Conservation (phyloP, 176 grass and related monocot genomes). For the Juncus inflexus region DNA sequence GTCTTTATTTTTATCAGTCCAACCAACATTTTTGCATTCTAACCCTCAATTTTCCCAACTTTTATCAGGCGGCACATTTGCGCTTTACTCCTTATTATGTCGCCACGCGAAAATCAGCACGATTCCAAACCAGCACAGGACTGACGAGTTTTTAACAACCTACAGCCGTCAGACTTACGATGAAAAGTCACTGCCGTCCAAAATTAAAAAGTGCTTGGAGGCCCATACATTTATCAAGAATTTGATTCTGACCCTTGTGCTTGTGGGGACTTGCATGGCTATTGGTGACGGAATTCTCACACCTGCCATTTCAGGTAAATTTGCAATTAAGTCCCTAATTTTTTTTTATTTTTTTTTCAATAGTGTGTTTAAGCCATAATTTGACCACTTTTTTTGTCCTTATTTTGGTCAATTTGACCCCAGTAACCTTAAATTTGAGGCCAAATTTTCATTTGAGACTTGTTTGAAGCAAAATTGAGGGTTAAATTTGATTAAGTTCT, state of each 20-base stretch:
- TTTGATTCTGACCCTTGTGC: conserved; percentile 63
- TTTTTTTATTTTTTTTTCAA: too few species aligned
- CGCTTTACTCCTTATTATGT: conserved; percentile 87
- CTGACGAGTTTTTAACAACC: conserved; percentile 81
- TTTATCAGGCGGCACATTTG: conserved; percentile 80
- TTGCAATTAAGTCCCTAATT: too few species aligned
- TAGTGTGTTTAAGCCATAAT: too few species aligned
- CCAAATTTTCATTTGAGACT: too few species aligned
- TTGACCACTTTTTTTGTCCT: too few species aligned
- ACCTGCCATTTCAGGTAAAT: conserved; percentile 81
- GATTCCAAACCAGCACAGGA: conserved; percentile 89
- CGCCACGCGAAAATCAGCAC: conserved; percentile 78
- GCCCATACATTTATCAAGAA: conserved; percentile 58
- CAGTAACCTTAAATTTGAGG: too few species aligned
- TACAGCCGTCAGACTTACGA: conserved; percentile 80
- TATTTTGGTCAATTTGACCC: too few species aligned
- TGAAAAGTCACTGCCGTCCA: conserved; percentile 72
- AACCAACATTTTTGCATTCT: neutral
- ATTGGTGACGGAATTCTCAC: conserved; percentile 86
- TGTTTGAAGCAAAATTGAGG: too few species aligned
- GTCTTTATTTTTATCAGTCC: too few species aligned
- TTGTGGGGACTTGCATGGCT: conserved; percentile 74
- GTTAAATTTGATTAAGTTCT: too few species aligned
- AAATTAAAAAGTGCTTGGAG: conserved; percentile 78
- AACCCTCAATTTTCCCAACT: neutral